Base-by-base conservation (phyloP, 345 rosid genomes). In the Pelargonium nanum region DNA sequence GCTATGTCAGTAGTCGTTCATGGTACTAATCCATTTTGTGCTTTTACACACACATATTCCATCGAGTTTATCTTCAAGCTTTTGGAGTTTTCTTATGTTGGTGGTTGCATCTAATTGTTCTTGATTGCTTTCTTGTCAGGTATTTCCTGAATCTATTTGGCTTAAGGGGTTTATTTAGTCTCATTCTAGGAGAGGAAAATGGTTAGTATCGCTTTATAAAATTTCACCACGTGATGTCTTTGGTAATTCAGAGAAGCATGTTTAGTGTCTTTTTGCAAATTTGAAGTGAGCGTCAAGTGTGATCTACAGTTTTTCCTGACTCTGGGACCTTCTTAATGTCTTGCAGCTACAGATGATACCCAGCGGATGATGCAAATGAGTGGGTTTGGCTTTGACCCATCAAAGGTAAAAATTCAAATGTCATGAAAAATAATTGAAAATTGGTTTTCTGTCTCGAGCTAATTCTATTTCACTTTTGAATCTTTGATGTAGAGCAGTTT, bases 311-410 rank as follows among this genome's bases (percentile, higher is more conserved):
- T 12, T 56, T 22, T 64, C 12, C 40, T 17, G 22, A 34, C 21
- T 10, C 28, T 22, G n/a, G 58, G n/a, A 22, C 13, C 19, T 51
- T 17, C 20, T 17, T 7, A 1, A 17, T 51, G 54, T 51, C 51
- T 53, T 75, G 81, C 86, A 89, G 98, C 96, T 48, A 81, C 69
- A 54, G 97, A 92, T 64, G 97, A 87, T 60, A 87, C 97, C 0
- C 96, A 87, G 65, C 78, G 88, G 6, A 89, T 93, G 99, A 93
- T 93, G 99, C 99, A 93, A 83, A 93, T 89, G 97, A 75, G 97
- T 76, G 99, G 99, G 6, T 85, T 93, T 78, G 99, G 99, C 67
- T 70, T 83, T 52, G 95, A 92, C 71, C 89, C 98, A 23, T 23
- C 89, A 63, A 89, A 81, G 91, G 98, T 92, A 82, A 50, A 32